Conservation (phyloP, 2,329 filamentous ascomycete genomes). For the Lomentospora prolificans region DNA sequence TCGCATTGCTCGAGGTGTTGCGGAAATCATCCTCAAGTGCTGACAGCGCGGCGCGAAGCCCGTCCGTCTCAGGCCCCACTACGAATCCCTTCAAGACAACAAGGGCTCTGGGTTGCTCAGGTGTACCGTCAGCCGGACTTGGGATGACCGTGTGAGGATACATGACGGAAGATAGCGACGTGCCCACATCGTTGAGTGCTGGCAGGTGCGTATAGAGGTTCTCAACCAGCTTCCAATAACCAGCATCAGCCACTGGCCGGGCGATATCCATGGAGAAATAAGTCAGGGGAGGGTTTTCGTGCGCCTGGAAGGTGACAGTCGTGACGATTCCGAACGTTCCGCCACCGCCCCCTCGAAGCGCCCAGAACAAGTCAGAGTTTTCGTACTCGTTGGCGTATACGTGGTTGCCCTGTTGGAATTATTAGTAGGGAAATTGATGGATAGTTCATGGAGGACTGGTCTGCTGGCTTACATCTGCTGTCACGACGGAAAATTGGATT, state of each 20-base stretch:
- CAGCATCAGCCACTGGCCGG: neutral
- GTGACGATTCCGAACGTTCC: slow-evolving; percentile 49
- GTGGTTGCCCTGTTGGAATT: slow-evolving; percentile 21
- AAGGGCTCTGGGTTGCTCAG: neutral
- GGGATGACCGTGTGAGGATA: neutral
- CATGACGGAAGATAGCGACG: slow-evolving; percentile 12
- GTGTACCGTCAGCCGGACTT: neutral
- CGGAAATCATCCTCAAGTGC: slow-evolving; percentile 7
- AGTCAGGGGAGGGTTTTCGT: neutral
- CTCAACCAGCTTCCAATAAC: slow-evolving; percentile 1
- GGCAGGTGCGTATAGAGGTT: slow-evolving; percentile 18
- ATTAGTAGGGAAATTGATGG: neutral
- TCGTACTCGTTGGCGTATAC: slow-evolving; percentile 32
- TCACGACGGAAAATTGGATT: slow-evolving; percentile 34
- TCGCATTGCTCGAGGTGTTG: slow-evolving; percentile 23
- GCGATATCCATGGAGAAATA: slow-evolving; percentile 3
- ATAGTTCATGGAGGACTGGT: neutral
- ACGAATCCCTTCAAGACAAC: neutral
- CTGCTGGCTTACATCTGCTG: slow-evolving; percentile 17
- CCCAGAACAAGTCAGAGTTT: slow-evolving; percentile 54
- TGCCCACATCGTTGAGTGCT: slow-evolving; percentile 33
- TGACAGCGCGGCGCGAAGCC: neutral
- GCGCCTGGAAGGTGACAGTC: slow-evolving; percentile 29
- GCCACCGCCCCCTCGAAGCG: slow-evolving; percentile 47
- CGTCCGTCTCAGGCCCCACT: neutral